Evolutionary conservation across 2,329 filamentous ascomycete genomes (phyloP).

Genomic region (Xylariaceae sp.): DNA sequence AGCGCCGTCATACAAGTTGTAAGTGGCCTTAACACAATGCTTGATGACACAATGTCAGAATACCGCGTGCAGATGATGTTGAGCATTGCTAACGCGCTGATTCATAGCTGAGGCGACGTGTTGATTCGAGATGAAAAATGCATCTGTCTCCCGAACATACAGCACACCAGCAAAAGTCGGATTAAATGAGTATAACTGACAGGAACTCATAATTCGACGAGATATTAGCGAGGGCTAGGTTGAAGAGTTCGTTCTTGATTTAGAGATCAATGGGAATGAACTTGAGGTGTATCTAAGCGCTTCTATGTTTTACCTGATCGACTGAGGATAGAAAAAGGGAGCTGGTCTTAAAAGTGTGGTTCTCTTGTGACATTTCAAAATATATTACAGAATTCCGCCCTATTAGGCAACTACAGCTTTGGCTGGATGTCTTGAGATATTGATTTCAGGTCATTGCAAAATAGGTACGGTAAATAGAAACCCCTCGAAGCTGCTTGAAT

Average conservation of each 20-base stretch:
- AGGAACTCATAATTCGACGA: constrained; percentile 13
- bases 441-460: too few relatives aligned
- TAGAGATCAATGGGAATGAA: constrained; percentile 8
- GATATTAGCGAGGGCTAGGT: too few relatives aligned
- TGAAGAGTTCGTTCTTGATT: constrained; percentile 7
- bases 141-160: too few relatives aligned
- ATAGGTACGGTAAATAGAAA: too few relatives aligned
- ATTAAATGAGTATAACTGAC: constrained; percentile 14
- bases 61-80: constrained; percentile 15
- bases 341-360: constrained; percentile 9
- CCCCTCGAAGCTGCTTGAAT: too few relatives aligned
- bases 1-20: constrained; percentile 72
- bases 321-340: constrained; percentile 18
- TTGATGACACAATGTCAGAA: constrained; percentile 25
- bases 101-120: constrained; percentile 21
- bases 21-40: constrained; percentile 40
- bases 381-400: too few relatives aligned
- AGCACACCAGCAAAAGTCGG: too few relatives aligned
- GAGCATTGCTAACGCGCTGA: constrained; percentile 17
- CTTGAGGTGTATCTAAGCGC: constrained; percentile 11
- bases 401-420: too few relatives aligned
- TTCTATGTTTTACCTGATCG: constrained; percentile 9
- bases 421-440: too few relatives aligned
- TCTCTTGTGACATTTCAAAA: too few relatives aligned
- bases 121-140: constrained; percentile 14